Evolutionary conservation across 2,329 filamentous ascomycete genomes (phyloP).

Genomic region (Blastomyces silverae): DNA sequence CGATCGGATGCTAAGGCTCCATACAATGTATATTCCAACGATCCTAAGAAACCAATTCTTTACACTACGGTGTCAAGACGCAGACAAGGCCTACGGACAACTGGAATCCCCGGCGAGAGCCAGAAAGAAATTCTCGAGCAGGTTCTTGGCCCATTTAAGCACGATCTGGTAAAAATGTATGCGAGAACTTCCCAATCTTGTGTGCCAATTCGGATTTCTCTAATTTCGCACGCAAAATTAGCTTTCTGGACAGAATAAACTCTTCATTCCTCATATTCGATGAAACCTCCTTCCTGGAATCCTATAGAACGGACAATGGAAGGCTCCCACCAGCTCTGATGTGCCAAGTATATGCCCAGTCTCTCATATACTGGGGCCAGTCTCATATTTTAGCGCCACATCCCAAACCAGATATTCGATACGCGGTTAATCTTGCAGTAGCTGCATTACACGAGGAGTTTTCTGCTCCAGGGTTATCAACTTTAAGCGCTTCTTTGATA

Average conservation of each 20-base stretch:
- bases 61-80: slow-evolving; percentile 47
- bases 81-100: slow-evolving; percentile 43
- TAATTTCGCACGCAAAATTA: slow-evolving; percentile 27
- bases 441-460: slow-evolving; percentile 56
- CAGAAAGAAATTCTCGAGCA: slow-evolving; percentile 53
- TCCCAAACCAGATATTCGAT: slow-evolving; percentile 52
- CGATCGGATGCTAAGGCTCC: slow-evolving; percentile 38
- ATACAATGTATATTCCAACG: slow-evolving; percentile 48
- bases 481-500: slow-evolving; percentile 52
- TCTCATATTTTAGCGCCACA: slow-evolving; percentile 41
- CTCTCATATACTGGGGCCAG: slow-evolving; percentile 53
- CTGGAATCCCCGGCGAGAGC: slow-evolving; percentile 42
- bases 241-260: slow-evolving; percentile 53
- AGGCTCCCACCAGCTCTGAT: slow-evolving; percentile 52
- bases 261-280: slow-evolving; percentile 57
- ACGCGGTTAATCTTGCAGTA: slow-evolving; percentile 57
- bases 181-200: slow-evolving; percentile 31
- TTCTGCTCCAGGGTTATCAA: slow-evolving; percentile 53
- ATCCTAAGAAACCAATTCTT: slow-evolving; percentile 42
- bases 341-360: slow-evolving; percentile 53
- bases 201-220: slow-evolving; percentile 6
- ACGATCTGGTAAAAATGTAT: slow-evolving; percentile 48
- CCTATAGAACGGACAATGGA: slow-evolving; percentile 42
- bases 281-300: slow-evolving; percentile 47
- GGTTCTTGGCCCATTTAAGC: slow-evolving; percentile 50